phyloP scores from a whole-genome alignment of 495 filamentous ascomycete genomes.

The Darksidea phi region DNA sequence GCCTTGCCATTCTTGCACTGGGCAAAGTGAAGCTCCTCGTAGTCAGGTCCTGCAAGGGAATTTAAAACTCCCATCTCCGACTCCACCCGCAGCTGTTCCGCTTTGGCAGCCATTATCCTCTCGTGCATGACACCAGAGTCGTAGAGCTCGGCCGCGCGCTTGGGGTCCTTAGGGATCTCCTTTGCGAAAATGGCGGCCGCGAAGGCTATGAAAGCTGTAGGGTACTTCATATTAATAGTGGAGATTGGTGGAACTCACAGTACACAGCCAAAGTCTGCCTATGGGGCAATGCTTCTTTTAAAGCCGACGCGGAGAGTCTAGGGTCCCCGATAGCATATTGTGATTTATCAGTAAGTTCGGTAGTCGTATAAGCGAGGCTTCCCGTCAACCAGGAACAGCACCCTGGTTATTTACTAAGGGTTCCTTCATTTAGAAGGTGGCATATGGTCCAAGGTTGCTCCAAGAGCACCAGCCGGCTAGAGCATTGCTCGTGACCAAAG shows the following conservation, averaged over 20 bases:
- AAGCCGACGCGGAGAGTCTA: too few relatives aligned
- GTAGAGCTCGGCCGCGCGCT: slow-evolving; percentile 1
- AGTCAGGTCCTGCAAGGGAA: background rate
- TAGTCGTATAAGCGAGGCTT: too few relatives aligned
- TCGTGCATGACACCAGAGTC: background rate
- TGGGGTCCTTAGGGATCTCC: slow-evolving; percentile 5
- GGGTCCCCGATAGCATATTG: too few relatives aligned
- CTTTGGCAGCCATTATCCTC: background rate
- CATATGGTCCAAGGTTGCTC: too few relatives aligned
- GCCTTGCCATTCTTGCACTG: slow-evolving; percentile 8
- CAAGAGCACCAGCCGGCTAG: too few relatives aligned
- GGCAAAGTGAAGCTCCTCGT: slow-evolving; percentile 6
- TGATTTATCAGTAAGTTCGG: too few relatives aligned
- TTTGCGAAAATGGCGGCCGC: background rate
- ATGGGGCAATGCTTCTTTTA: background rate
- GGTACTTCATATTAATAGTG: background rate
- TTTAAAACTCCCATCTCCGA: background rate
- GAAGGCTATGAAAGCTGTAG: background rate
- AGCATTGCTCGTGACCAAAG: too few relatives aligned
- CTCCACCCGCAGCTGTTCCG: background rate
- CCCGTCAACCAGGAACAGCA: too few relatives aligned
- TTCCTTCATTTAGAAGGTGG: too few relatives aligned
- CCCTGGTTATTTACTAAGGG: too few relatives aligned
- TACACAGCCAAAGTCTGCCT: background rate
- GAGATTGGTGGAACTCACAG: background rate